Conservation (phyloP, 1,284 basidiomycete species). For the Coriolopsis trogii region DNA sequence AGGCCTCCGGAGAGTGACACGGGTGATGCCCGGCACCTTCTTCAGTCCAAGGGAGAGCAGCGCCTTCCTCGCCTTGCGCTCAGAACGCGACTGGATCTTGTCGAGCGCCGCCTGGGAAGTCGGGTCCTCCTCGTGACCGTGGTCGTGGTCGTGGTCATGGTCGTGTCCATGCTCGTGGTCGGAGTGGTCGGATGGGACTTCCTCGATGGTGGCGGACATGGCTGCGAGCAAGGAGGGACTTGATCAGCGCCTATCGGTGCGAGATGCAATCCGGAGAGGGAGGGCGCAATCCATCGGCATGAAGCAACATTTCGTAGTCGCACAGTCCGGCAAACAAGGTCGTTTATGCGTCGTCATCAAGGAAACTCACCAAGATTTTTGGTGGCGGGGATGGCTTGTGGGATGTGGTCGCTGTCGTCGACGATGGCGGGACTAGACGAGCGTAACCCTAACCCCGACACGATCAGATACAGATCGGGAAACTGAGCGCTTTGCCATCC, state of each 20-base stretch:
- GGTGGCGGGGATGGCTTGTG: conserved; percentile 11
- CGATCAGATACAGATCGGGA: too few species aligned
- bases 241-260: conserved; percentile 31
- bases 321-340: too few species aligned
- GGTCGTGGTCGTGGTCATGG: conserved; percentile 54
- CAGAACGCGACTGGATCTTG: conserved; percentile 91
- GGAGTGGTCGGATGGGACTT: conserved; percentile 78
- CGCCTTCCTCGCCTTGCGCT: conserved; percentile 91
- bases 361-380: conserved; percentile 7
- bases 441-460: conserved; percentile 28
- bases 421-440: conserved; percentile 31
- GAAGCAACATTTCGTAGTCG: too few species aligned
- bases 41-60: conserved; percentile 89
- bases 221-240: conserved; percentile 29
- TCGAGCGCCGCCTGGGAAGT: conserved; percentile 85
- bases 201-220: conserved; percentile 86
- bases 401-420: conserved; percentile 40
- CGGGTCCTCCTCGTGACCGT: conserved; percentile 74
- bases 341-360: background rate
- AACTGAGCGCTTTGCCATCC: too few species aligned
- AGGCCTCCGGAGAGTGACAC: conserved; percentile 92
- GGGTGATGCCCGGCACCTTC: conserved; percentile 90
- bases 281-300: conserved; percentile 34
- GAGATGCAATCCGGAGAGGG: conserved; percentile 41
- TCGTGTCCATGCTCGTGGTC: conserved; percentile 51